phyloP scores from a whole-genome alignment of 768 basidiomycete genomes.

The Rhizopogon sp. region DNA sequence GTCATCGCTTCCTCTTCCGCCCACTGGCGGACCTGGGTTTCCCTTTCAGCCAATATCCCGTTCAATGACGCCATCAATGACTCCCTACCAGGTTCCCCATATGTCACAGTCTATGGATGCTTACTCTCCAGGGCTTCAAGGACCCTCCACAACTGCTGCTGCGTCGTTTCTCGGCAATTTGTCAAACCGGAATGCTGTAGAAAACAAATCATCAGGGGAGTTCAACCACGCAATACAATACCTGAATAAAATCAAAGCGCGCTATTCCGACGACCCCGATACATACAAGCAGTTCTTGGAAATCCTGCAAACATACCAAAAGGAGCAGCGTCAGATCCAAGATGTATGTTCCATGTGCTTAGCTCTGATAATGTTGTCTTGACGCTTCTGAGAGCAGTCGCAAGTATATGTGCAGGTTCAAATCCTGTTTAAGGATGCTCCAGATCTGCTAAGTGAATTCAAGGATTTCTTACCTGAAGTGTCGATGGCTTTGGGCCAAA shows the following conservation, averaged over 20 bases:
- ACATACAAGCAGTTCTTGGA: conserved; percentile 90
- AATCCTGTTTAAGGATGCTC: conserved; percentile 74
- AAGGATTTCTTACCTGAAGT: conserved; percentile 76
- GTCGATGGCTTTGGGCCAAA: conserved; percentile 36
- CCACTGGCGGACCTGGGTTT: conserved; percentile 30
- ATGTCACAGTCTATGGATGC: conserved; percentile 26
- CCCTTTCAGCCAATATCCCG: conserved; percentile 5
- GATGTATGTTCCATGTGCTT: conserved; percentile 47
- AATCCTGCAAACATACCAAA: conserved; percentile 83
- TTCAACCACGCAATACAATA: conserved; percentile 96
- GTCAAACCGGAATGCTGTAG: conserved; percentile 42
- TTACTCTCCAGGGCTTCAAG: conserved; percentile 43
- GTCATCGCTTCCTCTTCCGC: conserved; percentile 14
- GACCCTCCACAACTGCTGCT: conserved; percentile 49
- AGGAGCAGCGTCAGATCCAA: conserved; percentile 69
- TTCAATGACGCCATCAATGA: conserved; percentile 45
- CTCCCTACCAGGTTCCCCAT: conserved; percentile 42
- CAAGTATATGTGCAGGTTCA: conserved; percentile 83
- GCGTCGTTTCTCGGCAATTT: conserved; percentile 64
- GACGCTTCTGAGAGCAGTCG: conserved; percentile 32
- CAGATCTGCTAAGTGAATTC: conserved; percentile 76
- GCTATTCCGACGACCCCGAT: conserved; percentile 84
- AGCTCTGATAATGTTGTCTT: conserved; percentile 5
- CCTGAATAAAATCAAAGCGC: conserved; percentile 96
- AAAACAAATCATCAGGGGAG: conserved; percentile 56